Evolutionary conservation across 2,329 filamentous ascomycete species (phyloP), one percentile per base, ranked within the genome.

Genomic region (Pezicula neosporulosa): DNA sequence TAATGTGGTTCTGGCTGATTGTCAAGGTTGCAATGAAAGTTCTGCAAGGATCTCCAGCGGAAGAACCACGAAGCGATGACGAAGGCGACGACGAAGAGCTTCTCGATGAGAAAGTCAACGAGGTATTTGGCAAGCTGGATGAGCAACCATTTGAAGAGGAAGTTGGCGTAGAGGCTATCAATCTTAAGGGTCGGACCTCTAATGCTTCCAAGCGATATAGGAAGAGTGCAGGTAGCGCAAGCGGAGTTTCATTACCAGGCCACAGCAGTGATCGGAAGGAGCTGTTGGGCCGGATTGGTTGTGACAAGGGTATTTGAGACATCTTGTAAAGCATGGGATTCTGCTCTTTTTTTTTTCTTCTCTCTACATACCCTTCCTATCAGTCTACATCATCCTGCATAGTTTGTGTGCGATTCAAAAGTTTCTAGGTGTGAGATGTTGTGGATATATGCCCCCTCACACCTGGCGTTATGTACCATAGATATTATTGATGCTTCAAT

Each of bases 1-100:
- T 96, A 35, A 78, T 89, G 55, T 97, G 94, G 94, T 96, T 97
- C 65, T 78, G 77, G 56, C 88, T 96, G 84, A 96, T 97, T 59
- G 71, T 92, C 37, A 83, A 85, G 51, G 89, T 99, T 2, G 91
- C 91, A 19, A 78, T 87, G 56, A 85, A 86, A 55, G 91, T 97
- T 6, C 66, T 97, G 35, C 81, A 78, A 47, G 92, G 93, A 30
- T 81, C 78, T 36, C 77, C 82, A 30, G 91, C 93, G 5, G 91
- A 97, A 57, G 94, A 99, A 65, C 81, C 83, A 16, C 84, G 94
- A 50, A 96, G 90, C 56, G 93, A 97, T 60, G 90, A 90, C 57
- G 91, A 96, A 70, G 87, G 74, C 6, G 89, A 85, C 19, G 85
- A 80, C 3, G 82, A 83, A 21, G 78, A 80, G 16, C 77, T 80